Base-by-base conservation (phyloP, 306 rosid genomes). In the Vigna mungo region DNA sequence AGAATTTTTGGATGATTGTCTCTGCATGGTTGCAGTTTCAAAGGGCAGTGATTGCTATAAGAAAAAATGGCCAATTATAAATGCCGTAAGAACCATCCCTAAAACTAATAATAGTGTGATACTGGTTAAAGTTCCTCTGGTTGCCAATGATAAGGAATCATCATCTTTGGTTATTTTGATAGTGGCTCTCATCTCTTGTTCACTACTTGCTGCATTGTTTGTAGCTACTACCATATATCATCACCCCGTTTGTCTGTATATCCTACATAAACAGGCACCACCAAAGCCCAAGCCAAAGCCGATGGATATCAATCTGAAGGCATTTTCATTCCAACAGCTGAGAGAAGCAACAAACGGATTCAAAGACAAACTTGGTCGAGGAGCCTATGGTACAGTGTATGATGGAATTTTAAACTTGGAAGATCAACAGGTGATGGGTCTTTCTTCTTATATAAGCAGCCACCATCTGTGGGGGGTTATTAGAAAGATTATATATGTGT, bases 311-410 rank as follows among this genome's bases (percentile, higher is more conserved):
- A 79, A 83, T 55, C 63, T 83, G 5, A 83, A 79, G 71, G 30
- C 56, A 44, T 83, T 79, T 37, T 83, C 83, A 69, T 83, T 74
- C 63, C 84, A 79, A 44, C 71, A 68, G 34, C 32, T 83, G 56
- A 79, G 80, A 36, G 84, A 74, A n/a, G 86, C 78, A 32, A 74
- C 86, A 53, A 69, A 68, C 51, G 78, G 84, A 9, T 83, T 79
- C 63, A 74, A 20, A 70, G 49, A 75, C 32, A 68, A 39, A 36
- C 78, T 83, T 18, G 86, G 86, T 46, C 74, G n/a, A 11, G 86
- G 86, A 27, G 81, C 64, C 27, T 83, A 47, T 61, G 86, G 81
- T 13, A 53, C 71, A 0, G 81, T 79, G 7, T 79, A 79, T 7
- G 0, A 81, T 53, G 86, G 87, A 34, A 27, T 68, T 14, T 71